Evolutionary conservation across 2,329 filamentous ascomycete species (phyloP).

Genomic region (Aspergillus uvarum): DNA sequence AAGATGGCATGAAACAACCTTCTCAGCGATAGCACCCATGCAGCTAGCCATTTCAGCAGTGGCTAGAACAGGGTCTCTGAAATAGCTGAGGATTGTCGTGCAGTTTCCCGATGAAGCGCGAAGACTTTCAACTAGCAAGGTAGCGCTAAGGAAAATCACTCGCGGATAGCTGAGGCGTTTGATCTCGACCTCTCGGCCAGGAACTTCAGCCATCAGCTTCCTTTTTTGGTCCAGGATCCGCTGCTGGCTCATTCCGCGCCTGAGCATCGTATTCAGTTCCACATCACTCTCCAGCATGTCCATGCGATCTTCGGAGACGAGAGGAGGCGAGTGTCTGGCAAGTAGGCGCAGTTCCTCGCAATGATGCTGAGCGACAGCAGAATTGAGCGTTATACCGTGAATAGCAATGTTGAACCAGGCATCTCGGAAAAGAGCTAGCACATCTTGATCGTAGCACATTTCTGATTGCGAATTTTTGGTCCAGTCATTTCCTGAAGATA

Average conservation of each 20-base stretch:
- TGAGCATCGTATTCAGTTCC: conserved; percentile 89
- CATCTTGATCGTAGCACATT: conserved; percentile 61
- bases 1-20: conserved; percentile 77
- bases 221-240: conserved; percentile 74
- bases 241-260: conserved; percentile 77
- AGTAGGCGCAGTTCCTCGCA: conserved; percentile 76
- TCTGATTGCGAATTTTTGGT: conserved; percentile 29
- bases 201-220: conserved; percentile 70
- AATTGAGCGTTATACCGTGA: conserved; percentile 79
- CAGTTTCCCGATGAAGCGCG: conserved; percentile 85
- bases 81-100: conserved; percentile 85
- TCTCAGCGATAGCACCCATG: conserved; percentile 63
- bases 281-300: conserved; percentile 95
- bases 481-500: conserved; percentile 53
- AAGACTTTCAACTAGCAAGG: conserved; percentile 83
- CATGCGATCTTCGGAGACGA: conserved; percentile 84
- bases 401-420: conserved; percentile 98
- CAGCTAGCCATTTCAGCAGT: conserved; percentile 61
- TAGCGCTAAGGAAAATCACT: conserved; percentile 86
- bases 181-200: conserved; percentile 74
- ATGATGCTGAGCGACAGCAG: conserved; percentile 70
- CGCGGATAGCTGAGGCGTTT: conserved; percentile 83
- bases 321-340: conserved; percentile 79
- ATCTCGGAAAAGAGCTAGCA: conserved; percentile 74
- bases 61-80: conserved; percentile 82